A percentile compares a stretch with the other conserved stretches of the same genome.
Conservation (phyloP, 1,284 basidiomycete species). For the Ceratobasidium sp. region DNA sequence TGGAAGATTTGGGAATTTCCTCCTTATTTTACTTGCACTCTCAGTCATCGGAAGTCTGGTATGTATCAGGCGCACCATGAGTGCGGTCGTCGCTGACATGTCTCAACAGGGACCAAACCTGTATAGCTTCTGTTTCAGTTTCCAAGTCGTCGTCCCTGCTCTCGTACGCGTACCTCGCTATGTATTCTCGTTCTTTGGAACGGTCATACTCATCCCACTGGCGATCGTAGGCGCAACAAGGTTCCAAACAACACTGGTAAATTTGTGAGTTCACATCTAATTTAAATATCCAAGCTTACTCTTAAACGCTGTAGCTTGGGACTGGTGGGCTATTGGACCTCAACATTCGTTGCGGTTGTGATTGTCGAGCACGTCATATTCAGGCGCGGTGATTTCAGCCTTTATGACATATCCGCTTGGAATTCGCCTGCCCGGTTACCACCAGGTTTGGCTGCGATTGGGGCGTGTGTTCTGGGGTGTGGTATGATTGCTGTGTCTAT, state of each 20-base stretch:
- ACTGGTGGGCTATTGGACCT: conserved; percentile 69
- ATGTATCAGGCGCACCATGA: too few relatives aligned
- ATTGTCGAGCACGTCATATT: conserved; percentile 73
- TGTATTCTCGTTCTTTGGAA: conserved; percentile 83
- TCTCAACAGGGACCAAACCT: conserved; percentile 56
- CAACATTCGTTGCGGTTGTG: conserved; percentile 68
- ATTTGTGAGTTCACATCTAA: conserved; percentile 59
- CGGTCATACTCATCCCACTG: conserved; percentile 75
- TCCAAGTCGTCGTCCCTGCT: conserved; percentile 81
- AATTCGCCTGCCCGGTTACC: conserved; percentile 67
- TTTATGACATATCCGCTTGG: conserved; percentile 68
- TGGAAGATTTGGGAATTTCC: conserved; percentile 73
- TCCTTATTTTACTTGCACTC: conserved; percentile 72
- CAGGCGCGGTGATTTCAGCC: conserved; percentile 61
- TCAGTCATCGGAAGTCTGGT: conserved; percentile 85
- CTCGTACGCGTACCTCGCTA: conserved; percentile 80
- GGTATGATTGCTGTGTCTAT: conserved; percentile 71
- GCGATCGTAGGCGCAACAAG: conserved; percentile 73
- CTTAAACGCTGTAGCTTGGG: conserved; percentile 3
- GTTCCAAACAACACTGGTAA: conserved; percentile 71
- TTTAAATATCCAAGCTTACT: background rate
- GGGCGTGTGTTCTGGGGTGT: conserved; percentile 62
- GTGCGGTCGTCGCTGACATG: conserved; percentile 60
- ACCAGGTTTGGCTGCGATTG: conserved; percentile 68
- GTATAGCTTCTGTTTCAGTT: conserved; percentile 82